Evolutionary conservation across 2,329 filamentous ascomycete genomes (phyloP).

Genomic region (Herpotrichia juniperi): DNA sequence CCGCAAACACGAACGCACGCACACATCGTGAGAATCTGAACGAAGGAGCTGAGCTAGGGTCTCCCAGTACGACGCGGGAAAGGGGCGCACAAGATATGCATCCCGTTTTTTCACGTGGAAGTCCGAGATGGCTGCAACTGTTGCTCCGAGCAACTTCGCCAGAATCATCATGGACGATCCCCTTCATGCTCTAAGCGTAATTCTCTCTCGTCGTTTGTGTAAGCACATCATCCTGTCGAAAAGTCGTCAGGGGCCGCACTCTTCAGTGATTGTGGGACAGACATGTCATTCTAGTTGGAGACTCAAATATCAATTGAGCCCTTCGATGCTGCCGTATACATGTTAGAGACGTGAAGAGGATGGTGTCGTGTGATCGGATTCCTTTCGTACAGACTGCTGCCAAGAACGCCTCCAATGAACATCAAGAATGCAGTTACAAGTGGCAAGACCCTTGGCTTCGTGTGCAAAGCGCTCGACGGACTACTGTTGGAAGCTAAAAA

Average conservation of each 20-base stretch:
- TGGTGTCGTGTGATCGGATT: conserved; percentile 2
- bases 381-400: neutral
- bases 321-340: too few species aligned
- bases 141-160: neutral
- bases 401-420: neutral
- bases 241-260: too few species aligned
- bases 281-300: too few species aligned
- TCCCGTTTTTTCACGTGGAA: neutral
- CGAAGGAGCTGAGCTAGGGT: neutral
- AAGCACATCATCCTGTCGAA: too few species aligned
- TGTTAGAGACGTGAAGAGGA: neutral
- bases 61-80: neutral
- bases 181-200: too few species aligned
- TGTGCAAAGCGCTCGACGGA: neutral
- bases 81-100: neutral
- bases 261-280: too few species aligned
- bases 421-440: neutral
- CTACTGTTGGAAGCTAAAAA: too few species aligned
- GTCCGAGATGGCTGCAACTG: neutral
- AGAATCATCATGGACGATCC: too few species aligned
- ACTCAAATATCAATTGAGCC: too few species aligned
- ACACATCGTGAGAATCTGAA: neutral
- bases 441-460: neutral
- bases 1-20: conserved; percentile 2
- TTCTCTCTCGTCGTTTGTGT: too few species aligned